Evolutionary conservation across 2,329 filamentous ascomycete species (phyloP).

Genomic region (Emydomyces testavorans): DNA sequence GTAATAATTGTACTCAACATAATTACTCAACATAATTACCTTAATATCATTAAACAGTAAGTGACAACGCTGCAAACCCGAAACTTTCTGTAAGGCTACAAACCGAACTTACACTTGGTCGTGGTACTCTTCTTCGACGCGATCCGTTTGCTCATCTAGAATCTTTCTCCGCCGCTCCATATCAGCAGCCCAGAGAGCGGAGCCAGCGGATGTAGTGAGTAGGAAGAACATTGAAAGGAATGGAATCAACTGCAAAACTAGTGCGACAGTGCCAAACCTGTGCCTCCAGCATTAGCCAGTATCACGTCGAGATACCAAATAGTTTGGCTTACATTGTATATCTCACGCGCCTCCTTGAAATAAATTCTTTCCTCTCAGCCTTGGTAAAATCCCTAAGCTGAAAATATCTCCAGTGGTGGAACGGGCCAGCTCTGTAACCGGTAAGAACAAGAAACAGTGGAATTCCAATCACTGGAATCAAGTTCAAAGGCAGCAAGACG

Average conservation of each 20-base stretch:
- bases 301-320: too few relatives aligned
- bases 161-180: constrained; percentile 45
- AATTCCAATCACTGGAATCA: constrained; percentile 72
- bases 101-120: constrained; percentile 20
- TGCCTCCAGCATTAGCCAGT: constrained; percentile 3
- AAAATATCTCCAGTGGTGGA: constrained; percentile 87
- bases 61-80: too few relatives aligned
- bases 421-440: constrained; percentile 72
- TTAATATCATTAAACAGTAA: not conserved
- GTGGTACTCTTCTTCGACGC: constrained; percentile 26
- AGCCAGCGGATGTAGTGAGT: constrained; percentile 71
- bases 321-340: constrained; percentile 62
- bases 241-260: constrained; percentile 77
- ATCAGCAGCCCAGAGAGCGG: constrained; percentile 73
- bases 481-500: constrained; percentile 67
- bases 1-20: too few relatives aligned
- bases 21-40: too few relatives aligned
- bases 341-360: constrained; percentile 58
- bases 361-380: constrained; percentile 59
- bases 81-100: not conserved
- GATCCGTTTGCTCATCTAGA: constrained; percentile 9
- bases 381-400: constrained; percentile 63
- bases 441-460: constrained; percentile 81
- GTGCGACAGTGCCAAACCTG: constrained; percentile 71
- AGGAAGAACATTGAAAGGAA: constrained; percentile 90